A percentile compares a stretch with the other conserved stretches of the same genome.
These are phyloP conservation scores for Echeveria elegans DNA, from an alignment of 164 flowering plant species.

Conservation along the genomic window DNA sequence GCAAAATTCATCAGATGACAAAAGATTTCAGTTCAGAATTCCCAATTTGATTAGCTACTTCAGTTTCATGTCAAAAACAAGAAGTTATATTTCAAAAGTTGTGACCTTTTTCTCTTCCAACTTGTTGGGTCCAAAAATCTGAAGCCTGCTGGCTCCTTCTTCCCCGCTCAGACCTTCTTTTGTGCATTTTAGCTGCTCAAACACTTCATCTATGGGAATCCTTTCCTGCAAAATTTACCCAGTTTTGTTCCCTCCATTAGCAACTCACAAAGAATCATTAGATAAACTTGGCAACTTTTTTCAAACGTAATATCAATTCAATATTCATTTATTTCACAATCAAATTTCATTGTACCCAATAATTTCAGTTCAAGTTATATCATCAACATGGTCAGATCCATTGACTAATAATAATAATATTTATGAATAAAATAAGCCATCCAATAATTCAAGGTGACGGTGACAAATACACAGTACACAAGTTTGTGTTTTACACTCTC, in stretches of 20 bases:
- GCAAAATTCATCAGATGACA: constrained; percentile 11
- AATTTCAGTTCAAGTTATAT: background rate
- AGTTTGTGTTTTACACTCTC: background rate
- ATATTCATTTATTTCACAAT: too few relatives aligned
- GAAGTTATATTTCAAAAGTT: background rate
- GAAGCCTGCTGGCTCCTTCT: constrained; percentile 55
- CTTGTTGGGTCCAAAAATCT: constrained; percentile 72
- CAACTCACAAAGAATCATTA: background rate
- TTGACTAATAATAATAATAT: background rate
- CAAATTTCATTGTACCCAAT: too few relatives aligned
- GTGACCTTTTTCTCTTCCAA: constrained; percentile 27
- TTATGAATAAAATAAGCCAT: background rate
- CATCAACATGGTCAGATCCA: background rate
- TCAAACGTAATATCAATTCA: too few relatives aligned
- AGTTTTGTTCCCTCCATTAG: background rate
- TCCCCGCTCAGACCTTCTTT: constrained; percentile 38
- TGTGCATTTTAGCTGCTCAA: constrained; percentile 63
- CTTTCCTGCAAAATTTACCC: constrained; percentile 26
- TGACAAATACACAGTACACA: too few relatives aligned
- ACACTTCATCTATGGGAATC: constrained; percentile 66
- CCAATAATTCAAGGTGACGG: background rate
- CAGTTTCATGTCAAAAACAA: background rate
- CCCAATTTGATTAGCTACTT: background rate
- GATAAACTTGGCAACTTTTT: too few relatives aligned
- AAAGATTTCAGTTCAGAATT: background rate